Base-by-base conservation (phyloP, 1,284 basidiomycete species). In the Malassezia restricta region DNA sequence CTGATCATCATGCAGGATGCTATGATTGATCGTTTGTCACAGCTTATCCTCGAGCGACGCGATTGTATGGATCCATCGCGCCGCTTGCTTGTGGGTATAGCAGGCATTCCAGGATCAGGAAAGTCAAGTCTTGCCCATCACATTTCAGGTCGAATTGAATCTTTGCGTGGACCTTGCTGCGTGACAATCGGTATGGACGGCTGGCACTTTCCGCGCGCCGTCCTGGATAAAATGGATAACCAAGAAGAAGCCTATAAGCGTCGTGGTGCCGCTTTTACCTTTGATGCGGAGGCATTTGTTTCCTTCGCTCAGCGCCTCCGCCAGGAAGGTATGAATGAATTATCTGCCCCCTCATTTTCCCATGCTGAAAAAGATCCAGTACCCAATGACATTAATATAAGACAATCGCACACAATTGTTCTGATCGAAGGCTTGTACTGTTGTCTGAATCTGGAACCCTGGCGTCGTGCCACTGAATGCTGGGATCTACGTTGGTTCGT, bases 371-470 rank as follows among this genome's bases (percentile, higher is more conserved):
- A 80, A 65, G 79, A 81, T 57, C 79, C 79, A 0, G 46, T 67
- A 0, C 65, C 70, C 6, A 74, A 76, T 3, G 74, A 73, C 5
- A 71, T 83, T 11, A 67, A 75, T 0, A 79, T 95, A 27, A 65
- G 75, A 27, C 79, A 83, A 0, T 58, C 75, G 30, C 82, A 90
- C 64, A 80, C 83, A 4, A 79, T 92, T 47, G 78, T 92, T 48
- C 72, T 91, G 52, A 79, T 91, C 54, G 87, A 92, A 74, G 87
- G 89, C 0, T 75, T 92, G 8, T 90, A 92, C 73, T 80, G 82
- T 5, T 80, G 87, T 55, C 78, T 89, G 17, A 78, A 82, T 32
- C 76, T 81, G 15, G 76, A 79, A 0, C 83, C 84, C 0, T 95
- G 91, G 91, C 69, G 68, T 1, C 77, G 79, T 14, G 85, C 83